Percentiles rank a stretch among this genome's conserved stretches.
Conservation (phyloP, 306 rosid species). For the Rosa lucieae region DNA sequence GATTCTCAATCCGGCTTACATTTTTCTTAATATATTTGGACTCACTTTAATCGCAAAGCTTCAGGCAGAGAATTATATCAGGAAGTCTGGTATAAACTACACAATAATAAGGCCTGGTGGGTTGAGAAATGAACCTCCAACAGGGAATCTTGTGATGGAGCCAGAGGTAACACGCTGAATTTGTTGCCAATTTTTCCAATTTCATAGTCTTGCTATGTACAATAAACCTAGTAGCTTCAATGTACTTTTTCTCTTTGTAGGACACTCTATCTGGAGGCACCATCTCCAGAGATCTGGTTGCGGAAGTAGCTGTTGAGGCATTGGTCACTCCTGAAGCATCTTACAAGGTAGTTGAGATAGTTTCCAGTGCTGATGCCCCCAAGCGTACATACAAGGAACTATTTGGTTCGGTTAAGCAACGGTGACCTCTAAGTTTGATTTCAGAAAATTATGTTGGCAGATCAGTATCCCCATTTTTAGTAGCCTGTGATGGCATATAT, state of each 20-base stretch:
- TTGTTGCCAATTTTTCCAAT: background rate
- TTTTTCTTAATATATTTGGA: conserved; percentile 85
- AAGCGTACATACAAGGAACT: conserved; percentile 73
- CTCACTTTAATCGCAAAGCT: conserved; percentile 92
- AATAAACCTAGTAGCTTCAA: background rate
- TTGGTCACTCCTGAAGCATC: conserved; percentile 72
- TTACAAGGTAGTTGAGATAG: conserved; percentile 88
- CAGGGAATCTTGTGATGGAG: conserved; percentile 84
- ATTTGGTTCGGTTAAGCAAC: conserved; percentile 73
- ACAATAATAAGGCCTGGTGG: conserved; percentile 98
- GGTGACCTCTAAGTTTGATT: conserved; percentile 32
- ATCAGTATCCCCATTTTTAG: conserved; percentile 20
- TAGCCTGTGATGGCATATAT: conserved; percentile 27
- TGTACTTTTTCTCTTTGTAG: conserved; percentile 32
- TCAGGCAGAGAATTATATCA: conserved; percentile 72
- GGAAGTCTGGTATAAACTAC: conserved; percentile 92
- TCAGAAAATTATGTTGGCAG: conserved; percentile 12
- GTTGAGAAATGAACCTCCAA: conserved; percentile 83
- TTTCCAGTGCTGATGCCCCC: conserved; percentile 69
- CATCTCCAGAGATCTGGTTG: conserved; percentile 94
- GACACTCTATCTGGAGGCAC: conserved; percentile 78
- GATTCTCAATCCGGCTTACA: conserved; percentile 86
- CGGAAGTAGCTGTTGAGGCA: conserved; percentile 92
- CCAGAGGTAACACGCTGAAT: conserved; percentile 62
- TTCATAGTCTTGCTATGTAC: background rate